Evolutionary conservation across 768 basidiomycete species (phyloP).

Genomic region (Termitomyces sp.): DNA sequence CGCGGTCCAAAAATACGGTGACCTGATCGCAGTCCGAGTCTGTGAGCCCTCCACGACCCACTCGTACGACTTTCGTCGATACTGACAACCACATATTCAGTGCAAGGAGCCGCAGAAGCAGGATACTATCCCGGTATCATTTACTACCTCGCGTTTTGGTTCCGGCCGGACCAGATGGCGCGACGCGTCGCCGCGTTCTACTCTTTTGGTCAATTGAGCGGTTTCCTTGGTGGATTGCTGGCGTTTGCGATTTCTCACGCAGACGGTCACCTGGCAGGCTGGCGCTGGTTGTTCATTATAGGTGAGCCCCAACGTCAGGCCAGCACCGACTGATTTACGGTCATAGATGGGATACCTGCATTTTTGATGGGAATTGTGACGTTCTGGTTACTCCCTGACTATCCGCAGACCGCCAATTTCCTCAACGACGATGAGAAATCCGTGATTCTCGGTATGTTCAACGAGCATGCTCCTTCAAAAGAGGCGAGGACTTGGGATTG

Average conservation of each 20-base stretch:
- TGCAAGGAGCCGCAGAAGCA: slow-evolving; percentile 12
- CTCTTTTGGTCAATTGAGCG: slow-evolving; percentile 12
- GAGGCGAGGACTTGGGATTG: slow-evolving; percentile 9
- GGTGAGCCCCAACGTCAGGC: not conserved
- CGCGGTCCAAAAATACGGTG: slow-evolving; percentile 7
- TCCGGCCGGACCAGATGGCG: slow-evolving; percentile 8
- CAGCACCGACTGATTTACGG: not conserved
- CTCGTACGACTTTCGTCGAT: not conserved
- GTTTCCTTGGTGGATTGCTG: slow-evolving; percentile 10
- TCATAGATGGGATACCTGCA: slow-evolving; percentile 9
- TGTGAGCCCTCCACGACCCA: not conserved
- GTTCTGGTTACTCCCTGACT: slow-evolving; percentile 9
- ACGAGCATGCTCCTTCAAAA: slow-evolving; percentile 6
- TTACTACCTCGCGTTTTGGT: slow-evolving; percentile 14
- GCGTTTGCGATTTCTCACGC: slow-evolving; percentile 9
- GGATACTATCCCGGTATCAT: slow-evolving; percentile 14
- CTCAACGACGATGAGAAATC: slow-evolving; percentile 6
- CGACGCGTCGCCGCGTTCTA: slow-evolving; percentile 8
- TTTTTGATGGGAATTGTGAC: slow-evolving; percentile 9
- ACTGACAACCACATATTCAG: not conserved
- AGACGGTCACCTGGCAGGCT: slow-evolving; percentile 10
- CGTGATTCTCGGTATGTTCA: not conserved
- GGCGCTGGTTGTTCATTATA: slow-evolving; percentile 13
- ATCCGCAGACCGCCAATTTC: slow-evolving; percentile 11
- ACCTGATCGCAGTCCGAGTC: slow-evolving; percentile 9